A percentile compares a stretch with the other conserved stretches of the same genome.
These are phyloP conservation scores for Aspergillus bertholletiae DNA, from an alignment of 495 filamentous ascomycete species.

Conservation along the genomic window DNA sequence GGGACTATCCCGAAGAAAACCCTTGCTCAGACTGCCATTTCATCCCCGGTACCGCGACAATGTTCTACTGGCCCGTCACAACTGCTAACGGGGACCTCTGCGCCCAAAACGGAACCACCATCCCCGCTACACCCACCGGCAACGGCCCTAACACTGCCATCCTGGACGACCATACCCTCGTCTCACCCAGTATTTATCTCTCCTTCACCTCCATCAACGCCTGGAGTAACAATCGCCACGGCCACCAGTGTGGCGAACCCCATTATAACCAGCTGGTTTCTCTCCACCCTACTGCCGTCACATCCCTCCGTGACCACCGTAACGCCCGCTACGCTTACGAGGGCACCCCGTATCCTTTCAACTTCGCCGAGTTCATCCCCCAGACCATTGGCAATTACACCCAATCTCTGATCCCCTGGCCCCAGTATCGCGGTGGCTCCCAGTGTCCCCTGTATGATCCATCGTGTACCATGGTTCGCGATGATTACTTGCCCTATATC, in stretches of 20 bases:
- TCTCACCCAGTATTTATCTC: constrained; percentile 22
- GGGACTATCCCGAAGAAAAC: constrained; percentile 14
- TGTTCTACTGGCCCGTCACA: constrained; percentile 27
- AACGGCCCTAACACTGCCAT: constrained; percentile 21
- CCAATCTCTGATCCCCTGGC: constrained; percentile 21
- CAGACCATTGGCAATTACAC: constrained; percentile 19
- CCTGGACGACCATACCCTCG: constrained; percentile 18
- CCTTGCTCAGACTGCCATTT: constrained; percentile 22
- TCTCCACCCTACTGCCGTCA: constrained; percentile 10
- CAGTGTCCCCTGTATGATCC: constrained; percentile 17
- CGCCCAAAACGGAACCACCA: constrained; percentile 20
- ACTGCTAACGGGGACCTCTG: constrained; percentile 22
- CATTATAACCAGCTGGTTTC: constrained; percentile 19
- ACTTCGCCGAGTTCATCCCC: constrained; percentile 21
- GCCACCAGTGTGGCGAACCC: constrained; percentile 18
- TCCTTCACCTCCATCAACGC: constrained; percentile 26
- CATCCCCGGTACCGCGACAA: constrained; percentile 23
- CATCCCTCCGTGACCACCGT: constrained; percentile 18
- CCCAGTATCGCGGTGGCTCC: constrained; percentile 20
- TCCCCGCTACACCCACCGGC: constrained; percentile 12
- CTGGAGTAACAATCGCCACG: constrained; percentile 17
- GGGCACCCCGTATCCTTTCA: constrained; percentile 23
- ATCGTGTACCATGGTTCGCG: constrained; percentile 20
- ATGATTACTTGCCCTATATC: constrained; percentile 16
- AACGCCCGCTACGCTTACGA: constrained; percentile 21